Conservation (phyloP, 768 basidiomycete genomes). For the Tulasnella sp. region DNA sequence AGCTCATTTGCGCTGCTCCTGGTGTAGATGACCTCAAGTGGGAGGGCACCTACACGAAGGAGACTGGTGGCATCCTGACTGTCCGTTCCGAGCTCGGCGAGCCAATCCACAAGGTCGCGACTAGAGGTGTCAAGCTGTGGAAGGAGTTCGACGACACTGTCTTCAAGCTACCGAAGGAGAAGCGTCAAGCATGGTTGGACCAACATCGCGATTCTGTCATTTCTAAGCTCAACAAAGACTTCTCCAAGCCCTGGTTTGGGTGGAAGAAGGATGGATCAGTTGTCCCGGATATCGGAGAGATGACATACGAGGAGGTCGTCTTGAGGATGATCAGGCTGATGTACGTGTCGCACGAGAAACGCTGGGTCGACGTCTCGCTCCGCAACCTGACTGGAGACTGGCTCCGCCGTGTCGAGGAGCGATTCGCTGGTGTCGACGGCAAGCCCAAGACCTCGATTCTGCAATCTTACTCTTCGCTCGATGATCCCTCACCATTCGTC, state of each 20-base stretch:
- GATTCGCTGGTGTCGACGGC: conserved; percentile 83
- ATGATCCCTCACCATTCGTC: conserved; percentile 70
- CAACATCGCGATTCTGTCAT: conserved; percentile 78
- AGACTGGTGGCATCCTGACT: conserved; percentile 92
- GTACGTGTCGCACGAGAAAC: conserved; percentile 82
- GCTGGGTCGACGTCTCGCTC: conserved; percentile 88
- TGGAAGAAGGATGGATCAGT: conserved; percentile 86
- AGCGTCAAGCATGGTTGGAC: conserved; percentile 76
- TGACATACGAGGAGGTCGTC: conserved; percentile 97
- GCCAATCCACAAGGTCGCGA: conserved; percentile 99
- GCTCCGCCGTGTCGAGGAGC: conserved; percentile 89
- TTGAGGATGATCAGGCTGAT: conserved; percentile 86
- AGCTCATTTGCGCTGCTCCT: conserved; percentile 87
- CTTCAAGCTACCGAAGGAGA: conserved; percentile 92
- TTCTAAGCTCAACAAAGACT: conserved; percentile 84
- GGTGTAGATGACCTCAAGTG: conserved; percentile 79
- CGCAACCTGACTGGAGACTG: conserved; percentile 95
- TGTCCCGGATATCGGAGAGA: conserved; percentile 79
- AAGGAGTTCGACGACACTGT: conserved; percentile 97
- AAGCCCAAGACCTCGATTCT: conserved; percentile 69
- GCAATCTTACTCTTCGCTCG: conserved; percentile 69
- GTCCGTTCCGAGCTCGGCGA: conserved; percentile 97
- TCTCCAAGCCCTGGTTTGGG: conserved; percentile 94
- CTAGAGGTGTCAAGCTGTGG: conserved; percentile 91
- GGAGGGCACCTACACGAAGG: conserved; percentile 90